Conservation (phyloP, 1,284 basidiomycete genomes). For the Macrocystidia cucumis region DNA sequence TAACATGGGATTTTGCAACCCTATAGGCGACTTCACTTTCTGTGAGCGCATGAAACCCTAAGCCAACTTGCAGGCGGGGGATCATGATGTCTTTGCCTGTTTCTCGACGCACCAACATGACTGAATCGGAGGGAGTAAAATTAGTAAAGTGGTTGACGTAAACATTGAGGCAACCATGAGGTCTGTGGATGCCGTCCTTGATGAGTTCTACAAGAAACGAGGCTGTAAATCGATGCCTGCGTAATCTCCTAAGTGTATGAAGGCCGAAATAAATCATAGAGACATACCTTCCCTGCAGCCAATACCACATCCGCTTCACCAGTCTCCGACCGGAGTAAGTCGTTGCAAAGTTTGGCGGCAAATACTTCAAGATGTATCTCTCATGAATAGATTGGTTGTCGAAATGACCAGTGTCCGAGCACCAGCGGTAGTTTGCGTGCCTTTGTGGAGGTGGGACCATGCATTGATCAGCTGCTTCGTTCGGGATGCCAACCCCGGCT, state of each 20-base stretch:
- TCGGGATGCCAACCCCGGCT: slow-evolving; percentile 33
- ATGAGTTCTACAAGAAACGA: slow-evolving; percentile 29
- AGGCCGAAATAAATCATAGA: slow-evolving; percentile 2
- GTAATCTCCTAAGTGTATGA: neutral
- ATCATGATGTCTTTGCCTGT: no score
- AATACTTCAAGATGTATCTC: slow-evolving; percentile 24
- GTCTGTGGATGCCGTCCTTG: slow-evolving; percentile 23
- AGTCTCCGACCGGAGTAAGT: slow-evolving; percentile 21
- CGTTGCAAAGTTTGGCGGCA: slow-evolving; percentile 20
- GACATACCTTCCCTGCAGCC: slow-evolving; percentile 29
- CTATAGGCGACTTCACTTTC: no score
- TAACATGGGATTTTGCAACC: no score
- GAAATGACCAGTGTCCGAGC: slow-evolving; percentile 32
- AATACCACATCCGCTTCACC: slow-evolving; percentile 28
- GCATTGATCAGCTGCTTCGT: slow-evolving; percentile 31
- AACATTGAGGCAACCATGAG: slow-evolving; percentile 27
- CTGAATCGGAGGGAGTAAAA: slow-evolving; percentile 26
- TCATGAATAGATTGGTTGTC: slow-evolving; percentile 20
- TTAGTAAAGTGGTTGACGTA: slow-evolving; percentile 30
- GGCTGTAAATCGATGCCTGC: slow-evolving; percentile 31
- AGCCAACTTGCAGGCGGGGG: no score
- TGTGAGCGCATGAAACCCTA: no score
- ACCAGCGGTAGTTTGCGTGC: slow-evolving; percentile 31
- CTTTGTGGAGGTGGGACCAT: slow-evolving; percentile 35
- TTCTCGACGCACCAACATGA: slow-evolving; percentile 18